phyloP scores from a whole-genome alignment of 148 eudicot species.

The Mesembryanthemum crystallinum region DNA sequence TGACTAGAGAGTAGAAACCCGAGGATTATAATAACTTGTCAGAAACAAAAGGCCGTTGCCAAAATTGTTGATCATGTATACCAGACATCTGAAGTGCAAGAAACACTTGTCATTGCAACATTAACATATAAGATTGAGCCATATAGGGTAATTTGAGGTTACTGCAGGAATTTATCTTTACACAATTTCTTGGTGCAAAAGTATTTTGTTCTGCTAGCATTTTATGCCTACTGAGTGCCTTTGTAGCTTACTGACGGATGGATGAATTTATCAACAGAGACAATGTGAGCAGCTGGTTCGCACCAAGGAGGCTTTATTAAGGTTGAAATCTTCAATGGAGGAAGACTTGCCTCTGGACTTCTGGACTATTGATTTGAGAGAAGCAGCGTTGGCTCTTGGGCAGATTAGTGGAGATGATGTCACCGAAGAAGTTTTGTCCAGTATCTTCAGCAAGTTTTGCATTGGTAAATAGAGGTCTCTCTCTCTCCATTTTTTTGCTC shows the following conservation, averaged over 20 bases:
- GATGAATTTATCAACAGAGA: conserved; percentile 46
- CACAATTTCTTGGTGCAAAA: background rate
- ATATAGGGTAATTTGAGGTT: too few relatives aligned
- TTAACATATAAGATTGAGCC: too few relatives aligned
- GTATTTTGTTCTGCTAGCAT: background rate
- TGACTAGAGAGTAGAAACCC: background rate
- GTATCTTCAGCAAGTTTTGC: conserved; percentile 86
- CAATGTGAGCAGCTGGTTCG: conserved; percentile 92
- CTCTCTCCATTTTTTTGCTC: background rate
- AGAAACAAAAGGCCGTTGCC: background rate
- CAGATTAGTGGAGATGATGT: conserved; percentile 88
- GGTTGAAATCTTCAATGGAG: conserved; percentile 65
- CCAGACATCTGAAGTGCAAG: too few relatives aligned
- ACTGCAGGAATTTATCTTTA: too few relatives aligned
- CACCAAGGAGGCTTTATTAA: conserved; percentile 72
- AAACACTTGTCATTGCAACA: background rate
- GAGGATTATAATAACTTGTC: background rate
- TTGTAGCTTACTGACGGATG: background rate
- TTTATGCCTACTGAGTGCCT: background rate
- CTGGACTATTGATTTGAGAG: conserved; percentile 93
- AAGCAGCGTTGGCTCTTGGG: conserved; percentile 82
- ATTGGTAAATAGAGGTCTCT: conserved; percentile 43
- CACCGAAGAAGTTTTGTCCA: conserved; percentile 81
- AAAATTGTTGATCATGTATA: background rate
- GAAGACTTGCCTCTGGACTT: conserved; percentile 78